A percentile compares a stretch with the other conserved stretches of the same genome.
Evolutionary conservation across 2,329 filamentous ascomycete species (phyloP).

Genomic region (Gyromitra esculenta): DNA sequence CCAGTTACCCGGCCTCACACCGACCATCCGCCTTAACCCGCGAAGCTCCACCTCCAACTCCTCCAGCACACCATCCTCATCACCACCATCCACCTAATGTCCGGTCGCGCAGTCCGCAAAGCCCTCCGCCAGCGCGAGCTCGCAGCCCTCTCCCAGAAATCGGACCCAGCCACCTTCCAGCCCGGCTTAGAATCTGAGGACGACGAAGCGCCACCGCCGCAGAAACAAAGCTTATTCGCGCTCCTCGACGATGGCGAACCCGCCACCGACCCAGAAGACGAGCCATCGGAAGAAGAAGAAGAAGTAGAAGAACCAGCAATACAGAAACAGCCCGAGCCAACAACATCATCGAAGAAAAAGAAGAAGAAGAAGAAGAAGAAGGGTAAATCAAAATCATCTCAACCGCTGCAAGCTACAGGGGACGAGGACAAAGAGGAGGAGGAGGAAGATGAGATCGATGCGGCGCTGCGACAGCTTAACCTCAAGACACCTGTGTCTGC

Average conservation of each 20-base stretch:
- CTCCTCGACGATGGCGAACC: slow-evolving; percentile 63
- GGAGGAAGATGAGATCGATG: slow-evolving; percentile 73
- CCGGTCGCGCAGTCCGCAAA: slow-evolving; percentile 72
- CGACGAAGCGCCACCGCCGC: slow-evolving; percentile 60
- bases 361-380: slow-evolving; percentile 71
- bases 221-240: slow-evolving; percentile 67
- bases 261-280: slow-evolving; percentile 60
- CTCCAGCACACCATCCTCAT: background rate
- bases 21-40: background rate
- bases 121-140: slow-evolving; percentile 66
- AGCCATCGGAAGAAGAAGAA: slow-evolving; percentile 56
- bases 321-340: slow-evolving; percentile 54
- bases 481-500: slow-evolving; percentile 59
- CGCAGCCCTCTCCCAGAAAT: slow-evolving; percentile 57
- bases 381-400: slow-evolving; percentile 60
- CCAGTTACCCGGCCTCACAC: background rate
- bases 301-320: too few relatives aligned
- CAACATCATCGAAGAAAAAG: slow-evolving; percentile 67
- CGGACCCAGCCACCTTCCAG: slow-evolving; percentile 52
- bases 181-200: slow-evolving; percentile 62
- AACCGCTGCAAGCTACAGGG: slow-evolving; percentile 40
- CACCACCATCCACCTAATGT: slow-evolving; percentile 64
- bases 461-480: slow-evolving; percentile 69
- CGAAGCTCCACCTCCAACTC: background rate
- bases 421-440: slow-evolving; percentile 41